Base-by-base conservation (phyloP, 257 asterid genomes). In the Lavandula angustifolia region DNA sequence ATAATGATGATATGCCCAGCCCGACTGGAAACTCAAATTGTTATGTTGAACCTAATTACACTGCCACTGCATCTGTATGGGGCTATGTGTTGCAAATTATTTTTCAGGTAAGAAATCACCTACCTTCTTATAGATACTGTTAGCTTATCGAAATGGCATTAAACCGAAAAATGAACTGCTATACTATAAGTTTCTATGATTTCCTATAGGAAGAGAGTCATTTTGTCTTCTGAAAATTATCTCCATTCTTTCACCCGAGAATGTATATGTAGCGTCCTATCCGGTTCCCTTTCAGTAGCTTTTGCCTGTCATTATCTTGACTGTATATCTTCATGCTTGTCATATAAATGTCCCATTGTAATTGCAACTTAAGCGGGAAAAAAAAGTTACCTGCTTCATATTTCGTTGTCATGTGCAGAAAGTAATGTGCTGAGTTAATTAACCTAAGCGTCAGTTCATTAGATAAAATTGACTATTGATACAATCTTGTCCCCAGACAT, bases 61-160 rank as follows among this genome's bases (percentile, higher is more conserved):
- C 69, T 79, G 67, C 60, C 75, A 80, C 71, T 47, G 97, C 97
- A 40, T 84, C 89, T 7, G 49, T 22, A 43, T 76, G 80, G 88
- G 96, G 79, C 50, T 82, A 82, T 79, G n/a, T n/a, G n/a, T n/a
- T n/a, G n/a, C n/a, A n/a, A n/a, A 82, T 87, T 55, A 47, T 89
- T 69, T 92, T 84, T 64, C 97, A 89, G 89, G 99, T 77, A 74
- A 62, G 74, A 78, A n/a, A 66, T 54, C 66, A 51, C 40, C 58
- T 64, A 12, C 53, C 29, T 6, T 51, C 55, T 4, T 57, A 34
- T 44, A 44, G 3, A 13, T 49, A 48, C 48, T 22, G 17, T 22
- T 46, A 69, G 7, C 9, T 55, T n/a, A 51, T 33, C 22, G 31
- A 14, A 9, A 49, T 35, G 49, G 38, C 12, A 64, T 33, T 63